phyloP scores from a whole-genome alignment of 225 moss, liverwort and hornwort species.

The Polytrichum commune region DNA sequence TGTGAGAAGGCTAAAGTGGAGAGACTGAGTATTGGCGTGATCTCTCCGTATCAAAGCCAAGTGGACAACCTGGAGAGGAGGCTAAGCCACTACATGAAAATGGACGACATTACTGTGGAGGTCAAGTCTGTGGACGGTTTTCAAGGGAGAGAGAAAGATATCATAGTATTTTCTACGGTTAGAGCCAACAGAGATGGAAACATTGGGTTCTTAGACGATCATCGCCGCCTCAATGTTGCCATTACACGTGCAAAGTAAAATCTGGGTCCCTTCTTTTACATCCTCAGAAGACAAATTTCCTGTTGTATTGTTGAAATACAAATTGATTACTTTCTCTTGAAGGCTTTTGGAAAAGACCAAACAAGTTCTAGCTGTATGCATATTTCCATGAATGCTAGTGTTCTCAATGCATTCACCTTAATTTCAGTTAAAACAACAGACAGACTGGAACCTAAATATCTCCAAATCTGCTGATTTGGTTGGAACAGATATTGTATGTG shows the following conservation, averaged over 20 bases:
- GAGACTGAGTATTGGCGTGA: conserved; percentile 20
- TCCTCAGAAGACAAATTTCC: no score
- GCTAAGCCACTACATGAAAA: neutral
- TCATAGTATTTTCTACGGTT: conserved; percentile 37
- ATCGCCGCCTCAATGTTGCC: conserved; percentile 38
- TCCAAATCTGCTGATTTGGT: no score
- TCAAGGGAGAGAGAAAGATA: conserved; percentile 43
- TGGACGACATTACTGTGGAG: conserved; percentile 21
- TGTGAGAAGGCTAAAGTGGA: conserved; percentile 14
- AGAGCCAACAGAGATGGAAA: conserved; percentile 25
- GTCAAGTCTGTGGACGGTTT: conserved; percentile 38
- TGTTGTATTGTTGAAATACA: no score
- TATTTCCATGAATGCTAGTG: no score
- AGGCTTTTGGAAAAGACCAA: no score
- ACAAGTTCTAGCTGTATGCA: no score
- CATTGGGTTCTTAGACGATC: conserved; percentile 37
- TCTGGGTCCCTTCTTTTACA: neutral
- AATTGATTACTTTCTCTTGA: no score
- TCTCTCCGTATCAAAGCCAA: conserved; percentile 32
- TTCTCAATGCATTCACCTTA: no score
- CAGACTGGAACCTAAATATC: no score
- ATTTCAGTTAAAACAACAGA: no score
- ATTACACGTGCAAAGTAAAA: conserved; percentile 36
- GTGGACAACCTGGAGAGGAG: conserved; percentile 24
- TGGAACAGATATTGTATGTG: conserved; percentile 49